Conservation (phyloP, 2,329 filamentous ascomycete genomes). For the Lasiodiplodia hormozganensis region DNA sequence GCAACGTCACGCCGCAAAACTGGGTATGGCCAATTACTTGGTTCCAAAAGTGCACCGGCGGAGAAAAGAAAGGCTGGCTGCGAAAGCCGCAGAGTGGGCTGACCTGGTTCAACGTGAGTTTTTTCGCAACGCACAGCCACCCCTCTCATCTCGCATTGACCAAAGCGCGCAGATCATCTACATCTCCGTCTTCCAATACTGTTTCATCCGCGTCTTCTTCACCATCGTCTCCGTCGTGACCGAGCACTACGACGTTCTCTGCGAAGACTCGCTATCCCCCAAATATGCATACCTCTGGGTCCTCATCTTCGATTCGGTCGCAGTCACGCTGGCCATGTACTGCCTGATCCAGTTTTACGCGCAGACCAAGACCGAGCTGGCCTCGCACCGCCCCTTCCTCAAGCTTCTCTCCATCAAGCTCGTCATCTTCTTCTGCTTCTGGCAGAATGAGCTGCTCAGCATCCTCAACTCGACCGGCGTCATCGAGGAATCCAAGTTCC, state of each 20-base stretch:
- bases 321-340: constrained; percentile 86
- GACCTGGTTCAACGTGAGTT: constrained; percentile 81
- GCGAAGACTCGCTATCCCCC: constrained; percentile 77
- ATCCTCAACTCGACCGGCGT: constrained; percentile 67
- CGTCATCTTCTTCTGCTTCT: constrained; percentile 90
- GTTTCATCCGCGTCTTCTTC: constrained; percentile 81
- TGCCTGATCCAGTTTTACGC: constrained; percentile 87
- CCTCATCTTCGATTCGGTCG: constrained; percentile 71
- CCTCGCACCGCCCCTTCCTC: constrained; percentile 73
- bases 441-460: constrained; percentile 71
- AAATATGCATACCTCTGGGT: constrained; percentile 86
- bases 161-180: constrained; percentile 66
- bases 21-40: constrained; percentile 80
- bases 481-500: constrained; percentile 65
- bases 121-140: no score
- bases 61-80: constrained; percentile 69
- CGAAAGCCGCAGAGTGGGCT: constrained; percentile 78
- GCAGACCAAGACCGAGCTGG: constrained; percentile 73
- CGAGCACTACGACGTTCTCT: constrained; percentile 74
- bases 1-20: constrained; percentile 68
- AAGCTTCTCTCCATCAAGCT: constrained; percentile 89
- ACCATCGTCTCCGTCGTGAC: constrained; percentile 78
- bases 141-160: constrained; percentile 32
- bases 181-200: constrained; percentile 85
- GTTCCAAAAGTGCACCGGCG: constrained; percentile 74